A percentile compares a stretch with the other conserved stretches of the same genome.
Conservation (phyloP, 1,284 basidiomycete genomes). For the Sutorius eximius region DNA sequence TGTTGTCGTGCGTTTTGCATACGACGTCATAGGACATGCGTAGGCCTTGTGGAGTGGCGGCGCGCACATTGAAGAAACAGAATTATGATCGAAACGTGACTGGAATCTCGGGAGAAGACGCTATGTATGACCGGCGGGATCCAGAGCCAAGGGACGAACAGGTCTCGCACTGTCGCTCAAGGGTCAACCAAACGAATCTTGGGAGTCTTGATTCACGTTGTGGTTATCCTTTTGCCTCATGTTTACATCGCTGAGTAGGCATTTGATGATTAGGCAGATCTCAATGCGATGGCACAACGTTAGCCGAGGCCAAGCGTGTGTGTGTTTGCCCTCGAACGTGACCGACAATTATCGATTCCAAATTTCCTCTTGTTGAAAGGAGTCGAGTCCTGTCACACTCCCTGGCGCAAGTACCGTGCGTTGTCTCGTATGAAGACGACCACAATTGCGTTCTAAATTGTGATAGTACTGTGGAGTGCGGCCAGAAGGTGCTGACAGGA, state of each 20-base stretch:
- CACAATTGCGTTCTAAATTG: not conserved
- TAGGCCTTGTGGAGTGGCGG: conserved; percentile 21
- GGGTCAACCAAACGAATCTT: not conserved
- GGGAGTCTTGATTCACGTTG: not conserved
- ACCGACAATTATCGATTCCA: conserved; percentile 1
- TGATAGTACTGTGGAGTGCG: not conserved
- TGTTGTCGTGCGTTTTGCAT: conserved; percentile 10
- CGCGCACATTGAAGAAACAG: conserved; percentile 1
- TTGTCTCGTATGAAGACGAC: not conserved
- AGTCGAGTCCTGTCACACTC: conserved; percentile 11
- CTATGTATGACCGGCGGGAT: not conserved
- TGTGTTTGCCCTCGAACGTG: not conserved
- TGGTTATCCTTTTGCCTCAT: conserved; percentile 18
- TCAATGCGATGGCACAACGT: not conserved
- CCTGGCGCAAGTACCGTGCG: not conserved
- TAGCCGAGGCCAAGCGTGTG: not conserved
- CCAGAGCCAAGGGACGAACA: not conserved
- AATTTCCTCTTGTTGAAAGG: not conserved
- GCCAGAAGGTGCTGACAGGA: not conserved
- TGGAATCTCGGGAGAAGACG: not conserved
- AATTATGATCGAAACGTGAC: not conserved
- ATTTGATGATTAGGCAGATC: conserved; percentile 7
- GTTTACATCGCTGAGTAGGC: conserved; percentile 13
- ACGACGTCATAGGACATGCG: conserved; percentile 28
- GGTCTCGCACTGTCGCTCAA: not conserved